phyloP scores from a whole-genome alignment of 495 filamentous ascomycete species.

The Ramalina peruviana region DNA sequence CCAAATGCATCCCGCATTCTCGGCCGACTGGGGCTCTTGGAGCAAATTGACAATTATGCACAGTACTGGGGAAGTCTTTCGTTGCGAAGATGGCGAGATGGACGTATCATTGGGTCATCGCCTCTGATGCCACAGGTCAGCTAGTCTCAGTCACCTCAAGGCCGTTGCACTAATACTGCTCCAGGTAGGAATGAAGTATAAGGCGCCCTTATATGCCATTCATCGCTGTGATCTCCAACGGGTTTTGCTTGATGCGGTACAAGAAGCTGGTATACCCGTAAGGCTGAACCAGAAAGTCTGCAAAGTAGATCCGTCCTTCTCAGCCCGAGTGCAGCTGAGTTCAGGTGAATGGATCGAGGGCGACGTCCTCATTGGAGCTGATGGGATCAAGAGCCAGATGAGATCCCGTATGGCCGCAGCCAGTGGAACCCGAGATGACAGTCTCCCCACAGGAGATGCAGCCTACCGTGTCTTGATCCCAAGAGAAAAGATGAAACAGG shows the following conservation, averaged over 20 bases:
- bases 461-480: slow-evolving; percentile 78
- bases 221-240: background rate
- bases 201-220: background rate
- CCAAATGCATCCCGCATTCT: slow-evolving; percentile 69
- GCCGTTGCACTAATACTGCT: no score
- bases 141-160: no score
- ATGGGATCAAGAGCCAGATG: slow-evolving; percentile 58
- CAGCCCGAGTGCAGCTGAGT: slow-evolving; percentile 21
- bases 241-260: slow-evolving; percentile 1
- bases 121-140: background rate
- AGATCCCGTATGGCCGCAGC: slow-evolving; percentile 46
- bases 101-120: background rate
- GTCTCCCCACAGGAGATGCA: slow-evolving; percentile 61
- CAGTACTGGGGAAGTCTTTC: background rate
- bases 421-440: slow-evolving; percentile 38
- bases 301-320: slow-evolving; percentile 40
- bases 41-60: slow-evolving; percentile 49
- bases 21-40: slow-evolving; percentile 54
- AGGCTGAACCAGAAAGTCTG: slow-evolving; percentile 37
- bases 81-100: background rate
- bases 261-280: slow-evolving; percentile 33
- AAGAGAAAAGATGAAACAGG: slow-evolving; percentile 48
- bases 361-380: slow-evolving; percentile 58
- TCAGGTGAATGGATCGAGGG: slow-evolving; percentile 28
- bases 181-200: background rate